Conservation (phyloP, 345 rosid species). For the Linum tenue region DNA sequence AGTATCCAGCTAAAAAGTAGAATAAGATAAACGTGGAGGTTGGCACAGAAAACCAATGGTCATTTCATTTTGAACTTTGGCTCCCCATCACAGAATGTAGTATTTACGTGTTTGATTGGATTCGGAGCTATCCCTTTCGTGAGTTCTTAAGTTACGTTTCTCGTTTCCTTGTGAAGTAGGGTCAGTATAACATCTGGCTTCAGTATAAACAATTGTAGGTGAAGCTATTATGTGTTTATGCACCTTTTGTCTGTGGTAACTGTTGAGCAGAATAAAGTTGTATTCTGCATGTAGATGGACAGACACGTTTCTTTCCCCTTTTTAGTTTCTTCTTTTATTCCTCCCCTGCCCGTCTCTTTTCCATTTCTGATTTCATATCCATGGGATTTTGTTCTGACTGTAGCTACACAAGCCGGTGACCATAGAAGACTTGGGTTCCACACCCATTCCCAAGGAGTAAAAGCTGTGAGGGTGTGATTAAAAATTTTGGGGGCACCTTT, state of each 20-base stretch:
- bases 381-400: not conserved
- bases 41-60: not conserved
- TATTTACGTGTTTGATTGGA: not conserved
- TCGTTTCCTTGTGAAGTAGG: not conserved
- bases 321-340: not conserved
- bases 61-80: not conserved
- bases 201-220: not conserved
- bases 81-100: not conserved
- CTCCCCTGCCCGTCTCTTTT: not conserved
- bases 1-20: not conserved
- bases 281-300: not conserved
- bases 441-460: not conserved
- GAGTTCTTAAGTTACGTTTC: not conserved
- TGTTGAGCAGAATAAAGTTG: not conserved
- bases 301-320: not conserved
- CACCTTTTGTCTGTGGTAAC: not conserved
- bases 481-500: not conserved
- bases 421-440: not conserved
- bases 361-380: not conserved
- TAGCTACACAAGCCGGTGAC: constrained; percentile 4
- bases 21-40: too few relatives aligned
- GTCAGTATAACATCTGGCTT: too few relatives aligned
- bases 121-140: not conserved
- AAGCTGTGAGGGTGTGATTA: not conserved
- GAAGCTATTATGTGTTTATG: not conserved